A percentile compares a stretch with the other conserved stretches of the same genome.
These are phyloP conservation scores for Mortierella sp. DNA, from an alignment of 371 early-diverging fungal species.

Conservation along the genomic window DNA sequence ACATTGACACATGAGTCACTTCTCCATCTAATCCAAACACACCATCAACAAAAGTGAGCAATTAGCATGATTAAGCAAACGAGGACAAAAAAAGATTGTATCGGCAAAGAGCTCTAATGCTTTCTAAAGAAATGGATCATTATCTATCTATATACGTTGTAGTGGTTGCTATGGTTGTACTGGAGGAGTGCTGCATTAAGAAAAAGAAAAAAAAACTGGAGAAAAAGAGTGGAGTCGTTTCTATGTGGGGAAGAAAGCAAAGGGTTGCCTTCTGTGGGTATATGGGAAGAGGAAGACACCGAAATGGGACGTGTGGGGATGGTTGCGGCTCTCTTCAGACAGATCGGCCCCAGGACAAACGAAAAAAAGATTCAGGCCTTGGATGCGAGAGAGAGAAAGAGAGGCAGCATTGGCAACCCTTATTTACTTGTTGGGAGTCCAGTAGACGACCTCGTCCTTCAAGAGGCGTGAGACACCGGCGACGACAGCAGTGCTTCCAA, in stretches of 20 bases:
- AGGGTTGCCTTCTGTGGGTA: background rate
- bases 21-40: background rate
- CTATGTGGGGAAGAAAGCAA: constrained; percentile 3
- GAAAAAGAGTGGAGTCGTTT: background rate
- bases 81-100: background rate
- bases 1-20: constrained; percentile 1
- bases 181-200: background rate
- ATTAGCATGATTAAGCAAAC: background rate
- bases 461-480: constrained; percentile 29
- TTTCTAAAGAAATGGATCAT: background rate
- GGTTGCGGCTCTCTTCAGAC: background rate
- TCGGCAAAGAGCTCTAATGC: background rate
- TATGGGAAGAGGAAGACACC: constrained; percentile 8
- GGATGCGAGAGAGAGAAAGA: background rate
- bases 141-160: background rate
- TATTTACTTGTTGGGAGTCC: constrained; percentile 55
- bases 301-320: background rate
- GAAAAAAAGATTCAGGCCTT: background rate
- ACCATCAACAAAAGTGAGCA: background rate
- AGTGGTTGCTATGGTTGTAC: background rate
- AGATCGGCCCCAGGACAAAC: background rate
- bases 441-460: constrained; percentile 56
- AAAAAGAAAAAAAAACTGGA: constrained; percentile 1
- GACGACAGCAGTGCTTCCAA: constrained; percentile 31
- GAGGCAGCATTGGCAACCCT: background rate